Evolutionary conservation across 1,284 basidiomycete species (phyloP).

Genomic region (Rhodotorula sp.): DNA sequence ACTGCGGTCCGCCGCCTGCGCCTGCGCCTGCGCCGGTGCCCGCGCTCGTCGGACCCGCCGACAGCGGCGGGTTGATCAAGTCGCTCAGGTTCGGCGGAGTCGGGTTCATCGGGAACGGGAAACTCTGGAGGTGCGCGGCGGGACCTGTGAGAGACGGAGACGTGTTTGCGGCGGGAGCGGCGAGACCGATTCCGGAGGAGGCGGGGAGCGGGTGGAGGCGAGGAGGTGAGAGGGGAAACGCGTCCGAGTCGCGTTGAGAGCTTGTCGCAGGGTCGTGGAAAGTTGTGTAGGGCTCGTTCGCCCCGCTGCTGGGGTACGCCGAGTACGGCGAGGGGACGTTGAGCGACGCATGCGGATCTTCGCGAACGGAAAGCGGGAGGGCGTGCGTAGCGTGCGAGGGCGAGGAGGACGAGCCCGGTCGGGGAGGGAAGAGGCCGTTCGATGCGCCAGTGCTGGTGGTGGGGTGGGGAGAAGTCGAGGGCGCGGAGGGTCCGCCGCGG

Average conservation of each 20-base stretch:
- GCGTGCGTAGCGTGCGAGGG: background rate
- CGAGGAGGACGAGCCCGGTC: background rate
- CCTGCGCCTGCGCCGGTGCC: background rate
- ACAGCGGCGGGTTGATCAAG: slow-evolving; percentile 23
- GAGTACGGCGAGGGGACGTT: too few species aligned
- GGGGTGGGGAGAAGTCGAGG: background rate
- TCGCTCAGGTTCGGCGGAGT: slow-evolving; percentile 14
- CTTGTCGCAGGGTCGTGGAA: background rate
- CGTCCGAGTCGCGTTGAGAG: slow-evolving; percentile 1
- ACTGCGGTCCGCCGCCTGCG: background rate
- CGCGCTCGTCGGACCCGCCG: background rate
- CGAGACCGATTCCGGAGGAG: background rate
- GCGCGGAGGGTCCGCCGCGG: background rate
- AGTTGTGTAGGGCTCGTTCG: background rate
- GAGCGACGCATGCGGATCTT: too few species aligned
- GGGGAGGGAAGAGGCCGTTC: background rate
- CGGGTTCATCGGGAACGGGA: slow-evolving; percentile 23
- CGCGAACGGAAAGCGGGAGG: background rate
- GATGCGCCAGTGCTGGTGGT: background rate
- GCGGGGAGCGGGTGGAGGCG: background rate
- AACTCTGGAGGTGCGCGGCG: slow-evolving; percentile 15
- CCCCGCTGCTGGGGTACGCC: background rate
- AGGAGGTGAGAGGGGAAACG: slow-evolving; percentile 14
- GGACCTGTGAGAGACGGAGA: background rate
- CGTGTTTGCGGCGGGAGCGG: background rate